Evolutionary conservation across 2,329 filamentous ascomycete species (phyloP), one percentile per base, ranked within the genome.

Genomic region (Colletotrichum sp.): DNA sequence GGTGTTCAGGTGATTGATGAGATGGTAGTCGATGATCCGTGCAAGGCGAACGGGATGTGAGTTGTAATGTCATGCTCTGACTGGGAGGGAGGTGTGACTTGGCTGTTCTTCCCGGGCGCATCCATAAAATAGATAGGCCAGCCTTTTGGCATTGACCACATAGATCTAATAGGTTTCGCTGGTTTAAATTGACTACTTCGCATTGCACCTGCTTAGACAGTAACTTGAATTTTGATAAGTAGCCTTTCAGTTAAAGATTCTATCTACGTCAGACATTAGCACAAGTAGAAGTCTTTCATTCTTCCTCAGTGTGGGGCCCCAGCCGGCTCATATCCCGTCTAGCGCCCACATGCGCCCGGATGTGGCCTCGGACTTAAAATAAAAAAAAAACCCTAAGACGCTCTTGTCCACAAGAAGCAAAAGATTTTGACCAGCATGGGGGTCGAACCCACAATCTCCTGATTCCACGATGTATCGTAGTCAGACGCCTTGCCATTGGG

Each of bases 401-500:
- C 43, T 13, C 3, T 21, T 61, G 3, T 15, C 58, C 28, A 61
- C 12, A 34, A 34, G 0, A 21, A 6, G 8, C 15, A 65, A 71
- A 65, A 71, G 16, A 65, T 21, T 30, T 60, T 76, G 74, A 76
- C 74, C 74, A 76, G 74, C 74, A 68, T 75, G 74, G 74, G 74
- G 74, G 74, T 75, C 74, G 74, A 75, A 75, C 74, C 74, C 74
- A 73, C 64, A 76, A 76, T 76, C 74, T 76, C 74, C 74, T 76
- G 74, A 76, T 76, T 69, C 43, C 74, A 76, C 73, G 57, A 21
- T 65, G 6, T 61, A 61, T 85, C 83, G 84, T 85, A 85, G 84
- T 86, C 84, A 85, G 83, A 85, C 84, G 84, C 83, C 84, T 85
- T 86, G 83, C 80, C 84, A 85, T 84, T 84, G 82, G 82, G 81